Evolutionary conservation across 2,329 filamentous ascomycete genomes (phyloP), one percentile per base, ranked within the genome.

Genomic region (Trichophyton benhamiae): DNA sequence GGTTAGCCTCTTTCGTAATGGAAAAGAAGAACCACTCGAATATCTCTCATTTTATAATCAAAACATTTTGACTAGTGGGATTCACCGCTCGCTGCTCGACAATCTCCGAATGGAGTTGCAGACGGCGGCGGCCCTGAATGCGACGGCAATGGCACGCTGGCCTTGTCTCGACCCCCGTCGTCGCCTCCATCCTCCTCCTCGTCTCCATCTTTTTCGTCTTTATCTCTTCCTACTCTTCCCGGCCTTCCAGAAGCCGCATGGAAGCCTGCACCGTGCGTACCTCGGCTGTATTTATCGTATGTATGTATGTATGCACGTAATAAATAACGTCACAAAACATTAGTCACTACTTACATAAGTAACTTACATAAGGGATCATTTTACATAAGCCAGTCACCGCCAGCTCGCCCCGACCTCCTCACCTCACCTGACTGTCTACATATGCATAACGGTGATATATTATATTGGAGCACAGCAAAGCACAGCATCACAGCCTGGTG

Each of bases 191-290:
- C 33, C 11, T 13, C 33, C 33, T 38, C 3, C 9, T 38, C 33
- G 9, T 11, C 33, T 38, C 33, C 33, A 38, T 38, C 42, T 20
- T 46, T n/a, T 46, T 46, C 22, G 22, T 25, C 22, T 25, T 25
- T 22, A 11, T 52, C 22, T 52, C 49, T 30, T 25, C 9, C 22
- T 30, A 11, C 22, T 53, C 20, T 48, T 48, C 49, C 49, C 27
- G 33, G 33, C 49, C 49, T 53, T 53, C 49, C 49, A 53, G 49
- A 53, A 53, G 49, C 49, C 27, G 49, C 49, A 53, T n/a, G 25
- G 49, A 53, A 53, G 49, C 49, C 13, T 8, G 13, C 22, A 3
- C 4, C 11, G 27, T 53, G 30, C 49, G 25, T 53, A 38, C 33
- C 33, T 38, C 33, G 33, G 33, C 33, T 38, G 33, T 38, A 38